A percentile compares a stretch with the other conserved stretches of the same genome.
Conservation (phyloP, 2,329 filamentous ascomycete genomes). For the Hirsutella minnesotensis region DNA sequence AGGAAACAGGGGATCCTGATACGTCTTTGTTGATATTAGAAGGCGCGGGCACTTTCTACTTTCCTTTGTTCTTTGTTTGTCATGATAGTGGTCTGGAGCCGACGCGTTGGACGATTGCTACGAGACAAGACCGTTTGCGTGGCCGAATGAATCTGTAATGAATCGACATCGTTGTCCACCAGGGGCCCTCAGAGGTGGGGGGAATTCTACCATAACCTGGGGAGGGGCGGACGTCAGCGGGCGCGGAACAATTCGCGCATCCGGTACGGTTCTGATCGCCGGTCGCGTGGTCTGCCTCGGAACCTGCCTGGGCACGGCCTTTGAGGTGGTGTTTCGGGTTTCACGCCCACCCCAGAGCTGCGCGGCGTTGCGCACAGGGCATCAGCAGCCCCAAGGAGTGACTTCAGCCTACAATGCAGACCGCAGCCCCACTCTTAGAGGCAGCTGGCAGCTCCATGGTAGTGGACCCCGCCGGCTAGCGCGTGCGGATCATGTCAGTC, state of each 20-base stretch:
- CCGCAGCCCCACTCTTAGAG: not conserved
- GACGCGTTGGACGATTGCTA: slow-evolving; percentile 25
- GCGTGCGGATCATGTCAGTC: not conserved
- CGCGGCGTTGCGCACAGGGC: not conserved
- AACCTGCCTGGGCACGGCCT: not conserved
- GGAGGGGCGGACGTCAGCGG: not conserved
- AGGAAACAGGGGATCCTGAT: slow-evolving; percentile 22
- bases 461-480: not conserved
- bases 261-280: not conserved
- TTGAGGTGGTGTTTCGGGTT: not conserved
- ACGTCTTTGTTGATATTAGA: slow-evolving; percentile 25
- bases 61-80: slow-evolving; percentile 27
- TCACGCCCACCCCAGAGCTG: not conserved
- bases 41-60: slow-evolving; percentile 26
- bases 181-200: too few species aligned
- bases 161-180: not conserved
- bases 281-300: not conserved
- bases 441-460: not conserved
- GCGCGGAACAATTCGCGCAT: not conserved
- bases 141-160: slow-evolving; percentile 23
- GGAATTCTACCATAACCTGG: too few species aligned
- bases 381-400: too few species aligned
- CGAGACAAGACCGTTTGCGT: slow-evolving; percentile 23
- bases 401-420: too few species aligned
- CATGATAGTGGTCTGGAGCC: slow-evolving; percentile 23